Evolutionary conservation across 2,329 filamentous ascomycete genomes (phyloP), one percentile per base, ranked within the genome.

Genomic region (Beauveria pseudobassiana): DNA sequence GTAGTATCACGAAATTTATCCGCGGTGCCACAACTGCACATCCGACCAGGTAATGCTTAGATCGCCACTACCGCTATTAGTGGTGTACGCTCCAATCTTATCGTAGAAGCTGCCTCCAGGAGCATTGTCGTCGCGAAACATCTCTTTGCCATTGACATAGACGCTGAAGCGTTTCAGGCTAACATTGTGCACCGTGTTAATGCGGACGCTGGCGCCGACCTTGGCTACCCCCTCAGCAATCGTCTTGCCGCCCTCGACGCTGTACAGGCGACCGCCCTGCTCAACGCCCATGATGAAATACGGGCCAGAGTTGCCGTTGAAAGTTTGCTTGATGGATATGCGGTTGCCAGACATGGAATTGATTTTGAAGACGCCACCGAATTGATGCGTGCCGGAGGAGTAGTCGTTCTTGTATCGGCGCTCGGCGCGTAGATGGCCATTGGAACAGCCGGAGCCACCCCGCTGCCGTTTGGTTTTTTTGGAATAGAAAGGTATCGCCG

Each of bases 41-140:
- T 63, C 56, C 1, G 55, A 49, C 61, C 55, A 63, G 1, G 46
- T 55, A 26, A 56, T 59, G 40, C 40, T 51, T 1, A 62, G 24
- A n/a, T 43, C 61, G 9, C 68, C 68, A 7, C 55, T 64, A 14
- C 68, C 66, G 16, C 53, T 64, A 50, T 67, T 64, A 16, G 68
- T 69, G 6, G 65, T 64, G 50, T 68, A 69, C n/a, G 68, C 67
- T 38, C 68, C 68, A 45, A 66, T 56, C 59, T 69, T 69, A 62
- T 69, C 68, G 40, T 69, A 69, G 34, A 69, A 69, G 60, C 62
- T 64, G n/a, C 66, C 68, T 18, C 58, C 54, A 1, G 68, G 68
- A 14, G 66, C 66, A 20, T 61, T 63, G 20, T 65, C 53, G 45
- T 67, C 65, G 1, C 60, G 61, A 45, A 50, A 69, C 40, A 61